Evolutionary conservation across 2,329 filamentous ascomycete genomes (phyloP), one percentile per base, ranked within the genome.

Genomic region (Teratosphaeria pseudoeucalypti): DNA sequence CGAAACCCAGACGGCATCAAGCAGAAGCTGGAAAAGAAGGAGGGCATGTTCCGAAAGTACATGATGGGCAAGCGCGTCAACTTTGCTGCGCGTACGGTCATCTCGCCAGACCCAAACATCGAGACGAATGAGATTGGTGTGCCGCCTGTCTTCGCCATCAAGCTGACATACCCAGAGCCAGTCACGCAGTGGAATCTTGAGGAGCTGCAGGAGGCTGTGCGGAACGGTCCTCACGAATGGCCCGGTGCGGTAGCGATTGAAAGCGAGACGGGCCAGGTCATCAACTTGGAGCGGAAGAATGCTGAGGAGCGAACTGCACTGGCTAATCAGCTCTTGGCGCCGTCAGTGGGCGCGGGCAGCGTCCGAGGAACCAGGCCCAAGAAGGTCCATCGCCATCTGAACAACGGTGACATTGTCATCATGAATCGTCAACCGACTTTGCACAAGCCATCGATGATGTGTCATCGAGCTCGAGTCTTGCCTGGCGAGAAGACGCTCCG

Each of bases 31-130:
- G 94, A 99, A 76, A 99, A 99, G 81, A 99, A 99, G 76, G 95
- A 99, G 71, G 94, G 94, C 65, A 81, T 99, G 34, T 99, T 99
- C 80, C 83, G 94, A 68, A 97, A 96, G 79, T 96, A 99, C 76
- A 97, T 99, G 94, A 99, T 99, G 94, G 94, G 94, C 62, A 99
- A 99, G 80, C 91, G 94, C 79, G 94, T 99, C 77, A 97, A 99
- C 74, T 97, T 94, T 73, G 94, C 94, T 56, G 94, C 94, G 43
- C 88, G 94, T 73, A 95, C 89, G 81, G 94, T 99, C 73, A 99
- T 99, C 67, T 97, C 92, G 10, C 94, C 94, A 0, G 94, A 99
- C 71, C 94, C 94, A 2, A 99, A 97, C 71, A 96, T 99, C 69
- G 94, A 99, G 74, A 97, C 94, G 19, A 97, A 96, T 73, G 94